A percentile compares a stretch with the other conserved stretches of the same genome.
Conservation (phyloP, 164 flowering plant species). For the Umbilicus rupestris region DNA sequence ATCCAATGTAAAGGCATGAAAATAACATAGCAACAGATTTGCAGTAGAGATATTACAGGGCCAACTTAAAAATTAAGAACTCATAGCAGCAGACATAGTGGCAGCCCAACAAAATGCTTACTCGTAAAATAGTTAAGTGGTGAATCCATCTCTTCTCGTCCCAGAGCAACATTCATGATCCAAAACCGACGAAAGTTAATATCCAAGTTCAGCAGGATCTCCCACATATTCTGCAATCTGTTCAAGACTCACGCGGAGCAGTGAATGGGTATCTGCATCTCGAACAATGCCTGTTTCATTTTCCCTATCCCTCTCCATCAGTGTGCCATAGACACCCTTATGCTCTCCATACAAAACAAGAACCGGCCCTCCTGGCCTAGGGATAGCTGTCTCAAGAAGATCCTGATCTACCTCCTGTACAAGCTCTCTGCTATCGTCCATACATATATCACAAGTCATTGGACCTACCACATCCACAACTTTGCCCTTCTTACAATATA, state of each 20-base stretch:
- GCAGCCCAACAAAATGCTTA: neutral
- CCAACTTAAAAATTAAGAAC: neutral
- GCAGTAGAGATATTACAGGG: neutral
- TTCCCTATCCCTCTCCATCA: slow-evolving; percentile 55
- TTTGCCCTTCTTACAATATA: slow-evolving; percentile 69
- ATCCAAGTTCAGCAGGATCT: slow-evolving; percentile 66
- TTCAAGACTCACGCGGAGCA: slow-evolving; percentile 59
- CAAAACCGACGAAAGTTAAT: slow-evolving; percentile 25
- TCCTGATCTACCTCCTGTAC: slow-evolving; percentile 71
- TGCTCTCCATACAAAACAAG: slow-evolving; percentile 68
- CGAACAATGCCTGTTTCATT: slow-evolving; percentile 58
- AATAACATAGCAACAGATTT: neutral
- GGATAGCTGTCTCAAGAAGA: slow-evolving; percentile 69
- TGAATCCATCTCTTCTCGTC: neutral
- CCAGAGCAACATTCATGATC: neutral
- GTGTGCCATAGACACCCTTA: slow-evolving; percentile 62
- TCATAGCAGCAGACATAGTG: too few species aligned
- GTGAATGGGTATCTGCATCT: slow-evolving; percentile 62
- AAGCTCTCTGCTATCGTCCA: slow-evolving; percentile 69
- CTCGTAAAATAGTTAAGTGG: neutral
- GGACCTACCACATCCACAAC: slow-evolving; percentile 83
- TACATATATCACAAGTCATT: slow-evolving; percentile 42
- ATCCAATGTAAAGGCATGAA: too few species aligned
- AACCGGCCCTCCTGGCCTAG: slow-evolving; percentile 61
- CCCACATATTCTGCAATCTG: slow-evolving; percentile 81